A percentile compares a stretch with the other conserved stretches of the same genome.
Evolutionary conservation across 441 rosid genomes (phyloP).

Genomic region (Eutrema salsugineum): DNA sequence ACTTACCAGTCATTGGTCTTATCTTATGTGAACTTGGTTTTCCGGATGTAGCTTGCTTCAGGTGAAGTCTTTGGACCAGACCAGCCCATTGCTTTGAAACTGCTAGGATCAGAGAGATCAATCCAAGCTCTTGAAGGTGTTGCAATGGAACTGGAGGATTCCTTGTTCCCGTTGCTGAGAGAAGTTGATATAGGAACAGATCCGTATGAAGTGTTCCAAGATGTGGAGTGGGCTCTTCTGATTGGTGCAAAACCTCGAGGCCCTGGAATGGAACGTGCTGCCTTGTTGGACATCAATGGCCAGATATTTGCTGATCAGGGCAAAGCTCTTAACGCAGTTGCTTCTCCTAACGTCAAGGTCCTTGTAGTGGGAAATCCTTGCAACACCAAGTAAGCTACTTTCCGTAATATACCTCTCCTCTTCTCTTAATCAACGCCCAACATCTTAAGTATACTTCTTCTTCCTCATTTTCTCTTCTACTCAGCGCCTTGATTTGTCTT

Average conservation of each 20-base stretch:
- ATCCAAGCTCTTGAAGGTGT: slow-evolving; percentile 97
- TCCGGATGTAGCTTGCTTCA: slow-evolving; percentile 69
- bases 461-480: slow-evolving; percentile 1
- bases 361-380: slow-evolving; percentile 97
- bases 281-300: slow-evolving; percentile 82
- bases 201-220: slow-evolving; percentile 82
- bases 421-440: not conserved
- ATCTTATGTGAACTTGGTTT: slow-evolving; percentile 5
- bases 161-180: slow-evolving; percentile 83
- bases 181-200: slow-evolving; percentile 83
- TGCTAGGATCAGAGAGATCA: slow-evolving; percentile 91
- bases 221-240: slow-evolving; percentile 92
- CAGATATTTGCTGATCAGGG: slow-evolving; percentile 96
- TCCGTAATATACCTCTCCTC: not conserved
- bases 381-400: slow-evolving; percentile 82
- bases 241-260: slow-evolving; percentile 99
- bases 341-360: slow-evolving; percentile 84
- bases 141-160: slow-evolving; percentile 98
- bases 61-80: slow-evolving; percentile 91
- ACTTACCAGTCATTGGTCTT: slow-evolving; percentile 3
- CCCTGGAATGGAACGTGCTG: slow-evolving; percentile 96
- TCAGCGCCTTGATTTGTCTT: slow-evolving; percentile 85
- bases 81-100: slow-evolving; percentile 85
- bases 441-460: not conserved
- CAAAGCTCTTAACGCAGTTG: slow-evolving; percentile 95